Base-by-base conservation (phyloP, 2,329 filamentous ascomycete species). In the Fusarium abutilonis region DNA sequence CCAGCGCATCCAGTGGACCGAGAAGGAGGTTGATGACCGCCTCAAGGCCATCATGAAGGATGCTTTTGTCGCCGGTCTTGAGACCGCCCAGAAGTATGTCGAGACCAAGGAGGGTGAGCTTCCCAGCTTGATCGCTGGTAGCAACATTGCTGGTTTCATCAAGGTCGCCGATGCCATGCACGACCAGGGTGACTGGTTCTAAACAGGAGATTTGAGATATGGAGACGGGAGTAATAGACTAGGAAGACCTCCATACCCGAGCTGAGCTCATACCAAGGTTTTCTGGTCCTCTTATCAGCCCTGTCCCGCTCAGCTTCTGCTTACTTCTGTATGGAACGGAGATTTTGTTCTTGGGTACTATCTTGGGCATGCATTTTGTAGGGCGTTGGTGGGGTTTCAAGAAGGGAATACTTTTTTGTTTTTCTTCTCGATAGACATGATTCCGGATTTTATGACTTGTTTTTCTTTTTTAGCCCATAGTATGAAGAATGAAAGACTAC, bases 141-240 rank as follows among this genome's bases (percentile, higher is more conserved):
- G 89, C 83, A 98, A 98, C 82, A 97, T 99, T 81, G 95, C 95
- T 60, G 95, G 95, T 56, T 98, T 97, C 83, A 89, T 90, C 80
- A 99, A 98, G 89, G 94, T 98, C 52, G 93, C 89, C 48, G 85
- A 87, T 72, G 94, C 95, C 73, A 98, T 98, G 94, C 86, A 90
- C 76, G 92, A 96, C 78, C 94, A 97, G 80, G 95, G 95, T 73
- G 94, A 98, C 79, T 98, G 93, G 94, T 98, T 85, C 49, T 63
- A 68, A 54, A 46, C 41, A 52, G 55, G 36, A 39, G 10, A 43
- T 31, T 21, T 19, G 21, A 41, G 44, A 42, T 41, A 21, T 31
- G 47, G 46, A 52, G 36, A 55, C 31, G 55, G 48, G 43, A 44
- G 47, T n/a, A 45, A 51, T 42, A 47, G 50, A 58, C n/a, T 38